These are phyloP conservation scores for Saccharomycopsis babjevae DNA, from an alignment of 805 yeast species.

Conservation along the genomic window DNA sequence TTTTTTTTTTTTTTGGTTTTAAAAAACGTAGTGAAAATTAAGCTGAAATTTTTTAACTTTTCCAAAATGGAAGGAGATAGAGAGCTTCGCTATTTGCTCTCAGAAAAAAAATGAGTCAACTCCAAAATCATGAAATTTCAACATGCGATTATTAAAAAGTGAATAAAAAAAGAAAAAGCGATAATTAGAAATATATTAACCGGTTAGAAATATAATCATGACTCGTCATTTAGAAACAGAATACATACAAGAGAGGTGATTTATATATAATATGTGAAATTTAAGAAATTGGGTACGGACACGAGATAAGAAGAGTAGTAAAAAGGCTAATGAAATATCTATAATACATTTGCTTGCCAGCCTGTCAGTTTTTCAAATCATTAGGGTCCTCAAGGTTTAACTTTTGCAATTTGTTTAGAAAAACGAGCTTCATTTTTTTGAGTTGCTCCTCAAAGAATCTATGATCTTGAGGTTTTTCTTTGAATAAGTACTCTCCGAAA, in stretches of 20 bases:
- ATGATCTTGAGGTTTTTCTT: background rate
- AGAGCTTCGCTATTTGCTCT: background rate
- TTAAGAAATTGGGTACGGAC: too few species aligned
- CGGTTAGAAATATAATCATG: too few species aligned
- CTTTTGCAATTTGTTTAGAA: background rate
- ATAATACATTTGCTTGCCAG: too few species aligned
- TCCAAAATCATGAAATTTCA: background rate
- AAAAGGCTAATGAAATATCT: too few species aligned
- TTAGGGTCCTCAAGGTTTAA: background rate
- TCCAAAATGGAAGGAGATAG: background rate
- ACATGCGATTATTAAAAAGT: background rate
- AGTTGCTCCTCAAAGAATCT: background rate
- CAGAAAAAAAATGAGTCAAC: background rate
- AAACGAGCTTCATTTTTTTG: background rate
- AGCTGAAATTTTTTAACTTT: background rate
- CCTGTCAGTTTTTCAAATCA: background rate
- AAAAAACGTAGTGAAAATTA: background rate
- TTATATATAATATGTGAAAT: too few species aligned
- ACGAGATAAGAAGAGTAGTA: too few species aligned
- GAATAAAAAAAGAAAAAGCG: background rate
- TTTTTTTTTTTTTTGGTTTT: background rate
- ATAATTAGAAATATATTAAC: too few species aligned
- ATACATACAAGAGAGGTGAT: too few species aligned
- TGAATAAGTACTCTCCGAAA: background rate
- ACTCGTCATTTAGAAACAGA: too few species aligned